Base-by-base conservation (phyloP, 805 yeast species). In the Kazachstania martiniae region DNA sequence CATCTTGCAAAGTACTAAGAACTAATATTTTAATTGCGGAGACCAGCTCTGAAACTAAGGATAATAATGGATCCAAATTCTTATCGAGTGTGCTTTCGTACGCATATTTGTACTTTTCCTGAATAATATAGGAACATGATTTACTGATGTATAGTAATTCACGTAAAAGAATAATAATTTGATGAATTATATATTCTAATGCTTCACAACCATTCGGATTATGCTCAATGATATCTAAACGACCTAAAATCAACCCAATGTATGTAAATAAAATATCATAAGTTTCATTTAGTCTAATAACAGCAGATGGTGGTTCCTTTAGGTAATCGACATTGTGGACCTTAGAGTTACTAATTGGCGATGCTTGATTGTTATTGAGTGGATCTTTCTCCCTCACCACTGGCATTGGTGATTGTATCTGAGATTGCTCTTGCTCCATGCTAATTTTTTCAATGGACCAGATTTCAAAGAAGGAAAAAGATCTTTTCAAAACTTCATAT, bases 181-280 rank as follows among this genome's bases (percentile, higher is more conserved):
- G 91, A 43, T 77, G 82, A 3, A 76, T 70, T 12, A 82, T 59
- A 12, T 68, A 63, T 44, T 81, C 87, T 33, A 82, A 52, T 5
- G 74, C 53, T 40, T 77, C 78, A 47, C 85, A 75, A 2, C 89
- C 89, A 12, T 63, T 62, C 4, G 74, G 66, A 48, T 80, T 81
- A 43, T 76, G 79, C 47, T 82, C 91, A 22, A 81, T 72, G 53
- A 82, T 63, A 51, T 82, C 91, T 41, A 82, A 56, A 44, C 93
- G 59, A n/a, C 93, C 93, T 12, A 79, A 63, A 8, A 81, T 69
- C 41, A 82, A 46, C 2, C 79, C 77, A 40, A 80, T 61, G 45
- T 81, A 81, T 1, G 72, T 63, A 44, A 70, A 69, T 12, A 79
- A 47, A 4, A 76, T 60, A 18, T 71, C 68, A 43, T 77, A 69